Conservation (phyloP, 371 early-diverging fungal species). For the Rhizomucor miehei region DNA sequence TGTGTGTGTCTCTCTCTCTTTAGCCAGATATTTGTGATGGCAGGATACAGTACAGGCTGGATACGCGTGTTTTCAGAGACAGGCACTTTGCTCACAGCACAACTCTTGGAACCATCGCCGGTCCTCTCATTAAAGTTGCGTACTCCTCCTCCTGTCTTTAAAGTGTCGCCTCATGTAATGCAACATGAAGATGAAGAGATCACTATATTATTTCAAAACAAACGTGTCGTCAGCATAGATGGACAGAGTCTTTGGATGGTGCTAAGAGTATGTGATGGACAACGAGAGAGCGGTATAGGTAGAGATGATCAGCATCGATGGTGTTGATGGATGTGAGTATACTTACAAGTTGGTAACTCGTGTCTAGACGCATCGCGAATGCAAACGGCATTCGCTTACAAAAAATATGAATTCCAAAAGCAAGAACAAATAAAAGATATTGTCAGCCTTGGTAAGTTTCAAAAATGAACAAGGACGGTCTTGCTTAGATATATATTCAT, state of each 20-base stretch:
- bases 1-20: background rate
- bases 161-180: slow-evolving; percentile 13
- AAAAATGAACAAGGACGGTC: background rate
- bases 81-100: slow-evolving; percentile 54
- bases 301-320: background rate
- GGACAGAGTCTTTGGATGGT: slow-evolving; percentile 65
- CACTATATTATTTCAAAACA: slow-evolving; percentile 50
- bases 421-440: slow-evolving; percentile 52
- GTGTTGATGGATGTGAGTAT: background rate
- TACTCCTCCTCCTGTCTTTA: slow-evolving; percentile 42
- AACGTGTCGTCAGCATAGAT: slow-evolving; percentile 55
- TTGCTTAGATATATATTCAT: slow-evolving; percentile 1
- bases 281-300: slow-evolving; percentile 32
- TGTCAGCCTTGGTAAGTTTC: slow-evolving; percentile 45
- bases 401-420: slow-evolving; percentile 57
- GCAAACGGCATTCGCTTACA: slow-evolving; percentile 55
- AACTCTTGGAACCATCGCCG: slow-evolving; percentile 51
- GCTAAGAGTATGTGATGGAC: slow-evolving; percentile 51
- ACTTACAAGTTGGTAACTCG: background rate
- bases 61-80: slow-evolving; percentile 60
- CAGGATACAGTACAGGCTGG: slow-evolving; percentile 63
- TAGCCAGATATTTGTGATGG: slow-evolving; percentile 58
- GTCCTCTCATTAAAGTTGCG: slow-evolving; percentile 51
- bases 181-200: slow-evolving; percentile 59
- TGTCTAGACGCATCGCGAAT: slow-evolving; percentile 39